Evolutionary conservation across 1,284 basidiomycete species (phyloP), one percentile per base, ranked within the genome.

Genomic region (Leccinum solheimii): DNA sequence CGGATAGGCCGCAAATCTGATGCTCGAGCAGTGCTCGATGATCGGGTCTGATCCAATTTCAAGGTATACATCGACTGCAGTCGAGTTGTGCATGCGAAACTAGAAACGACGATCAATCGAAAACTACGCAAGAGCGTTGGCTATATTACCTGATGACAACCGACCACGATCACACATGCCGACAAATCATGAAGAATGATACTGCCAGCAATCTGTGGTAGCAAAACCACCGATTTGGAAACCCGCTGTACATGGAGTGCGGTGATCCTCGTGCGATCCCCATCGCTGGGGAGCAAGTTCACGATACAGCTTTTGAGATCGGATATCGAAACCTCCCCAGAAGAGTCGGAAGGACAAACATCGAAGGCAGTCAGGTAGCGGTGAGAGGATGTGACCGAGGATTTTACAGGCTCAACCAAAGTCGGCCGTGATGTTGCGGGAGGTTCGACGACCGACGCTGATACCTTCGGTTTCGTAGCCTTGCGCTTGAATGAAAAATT

Each of bases 61-160:
- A 3, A 94, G 79, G 64, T 87, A 85, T 4, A 92, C 82, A 51
- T 85, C 83, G 0, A 86, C 81, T 9, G 78, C 64, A 0, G 71
- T 78, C 0, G 90, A 91, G 7, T 80, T 79, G 68, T 94, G 92
- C 83, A 94, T 91, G 21, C 92, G 86, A 70, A 92, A 92, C 92
- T 94, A 54, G 19, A 66, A 11, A 23, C 27, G 59, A 57, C 43
- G 55, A 45, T 66, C 13, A 49, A 38, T 59, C n/a, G 0, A 16
- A 43, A 21, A 6, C 5, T 8, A 13, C 13, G 26, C 48, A 53
- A 14, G 56, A 48, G 52, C 10, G 51, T 23, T 36, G 27, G 55
- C 54, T 11, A 49, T n/a, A 77, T 49, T 67, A 91, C 91, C 82
- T 94, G 92, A 73, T 92, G 91, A 67, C 88, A 90, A 3, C 84